phyloP scores from a whole-genome alignment of 2,329 filamentous ascomycete species.

The Phialophora tarda region DNA sequence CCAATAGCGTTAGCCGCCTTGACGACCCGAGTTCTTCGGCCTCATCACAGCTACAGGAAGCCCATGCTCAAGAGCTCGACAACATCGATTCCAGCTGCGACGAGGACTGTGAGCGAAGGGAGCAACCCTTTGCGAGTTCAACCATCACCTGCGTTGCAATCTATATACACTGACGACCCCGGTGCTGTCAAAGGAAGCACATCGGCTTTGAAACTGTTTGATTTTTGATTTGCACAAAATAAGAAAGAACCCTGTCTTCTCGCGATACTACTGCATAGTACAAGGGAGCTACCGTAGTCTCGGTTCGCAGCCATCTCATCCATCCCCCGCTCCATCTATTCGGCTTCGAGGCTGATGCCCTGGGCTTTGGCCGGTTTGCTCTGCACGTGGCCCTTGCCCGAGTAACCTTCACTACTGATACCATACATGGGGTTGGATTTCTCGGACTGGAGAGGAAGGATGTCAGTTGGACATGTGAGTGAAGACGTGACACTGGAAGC shows the following conservation, averaged over 20 bases:
- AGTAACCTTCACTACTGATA: slow-evolving; percentile 78
- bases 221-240: slow-evolving; percentile 34
- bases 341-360: slow-evolving; percentile 37
- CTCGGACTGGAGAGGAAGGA: slow-evolving; percentile 65
- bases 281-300: slow-evolving; percentile 12
- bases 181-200: slow-evolving; percentile 12
- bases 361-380: slow-evolving; percentile 51
- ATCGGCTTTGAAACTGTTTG: slow-evolving; percentile 23
- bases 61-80: neutral
- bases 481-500: neutral
- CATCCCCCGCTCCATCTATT: slow-evolving; percentile 33
- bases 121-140: slow-evolving; percentile 13
- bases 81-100: neutral
- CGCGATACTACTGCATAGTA: slow-evolving; percentile 31
- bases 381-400: slow-evolving; percentile 79
- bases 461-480: slow-evolving; percentile 23
- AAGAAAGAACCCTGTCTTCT: slow-evolving; percentile 29
- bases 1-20: neutral
- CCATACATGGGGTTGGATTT: slow-evolving; percentile 86
- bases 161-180: slow-evolving; percentile 34
- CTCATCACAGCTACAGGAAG: neutral
- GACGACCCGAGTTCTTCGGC: neutral
- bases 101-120: neutral
- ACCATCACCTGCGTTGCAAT: slow-evolving; percentile 21
- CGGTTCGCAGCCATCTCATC: slow-evolving; percentile 3